Evolutionary conservation across 352 stramenopile species (phyloP).

Genomic region (Phytophthora colocasiae): DNA sequence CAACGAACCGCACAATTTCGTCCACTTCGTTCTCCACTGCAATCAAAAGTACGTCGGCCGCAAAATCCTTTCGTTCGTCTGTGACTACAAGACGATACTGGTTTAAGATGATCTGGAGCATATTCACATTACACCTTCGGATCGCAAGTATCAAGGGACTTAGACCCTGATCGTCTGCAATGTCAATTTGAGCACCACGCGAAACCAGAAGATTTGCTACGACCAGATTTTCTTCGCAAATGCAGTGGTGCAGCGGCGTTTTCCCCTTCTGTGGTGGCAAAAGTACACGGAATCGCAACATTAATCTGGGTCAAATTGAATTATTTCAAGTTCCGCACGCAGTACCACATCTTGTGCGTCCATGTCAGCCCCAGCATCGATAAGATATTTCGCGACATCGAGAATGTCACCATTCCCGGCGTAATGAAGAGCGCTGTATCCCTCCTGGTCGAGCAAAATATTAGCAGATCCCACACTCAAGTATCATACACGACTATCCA

Average conservation of each 20-base stretch:
- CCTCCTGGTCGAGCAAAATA: constrained; percentile 18
- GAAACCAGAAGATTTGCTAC: constrained; percentile 26
- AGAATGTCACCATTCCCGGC: constrained; percentile 22
- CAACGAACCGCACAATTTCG: constrained; percentile 21
- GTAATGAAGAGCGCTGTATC: constrained; percentile 23
- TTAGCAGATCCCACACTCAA: neutral
- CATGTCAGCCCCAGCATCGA: constrained; percentile 10
- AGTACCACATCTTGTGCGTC: constrained; percentile 24
- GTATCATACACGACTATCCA: neutral
- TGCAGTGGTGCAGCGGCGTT: constrained; percentile 31
- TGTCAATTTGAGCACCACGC: constrained; percentile 22
- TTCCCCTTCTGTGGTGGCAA: constrained; percentile 20
- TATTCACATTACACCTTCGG: constrained; percentile 8
- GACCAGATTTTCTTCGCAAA: constrained; percentile 24
- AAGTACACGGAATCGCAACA: neutral
- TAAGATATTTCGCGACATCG: constrained; percentile 21
- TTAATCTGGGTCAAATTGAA: neutral
- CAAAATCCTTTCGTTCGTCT: constrained; percentile 18
- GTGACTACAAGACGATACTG: constrained; percentile 31
- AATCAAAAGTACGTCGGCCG: constrained; percentile 7
- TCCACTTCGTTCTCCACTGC: constrained; percentile 17
- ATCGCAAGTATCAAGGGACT: constrained; percentile 22
- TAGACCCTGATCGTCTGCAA: constrained; percentile 3
- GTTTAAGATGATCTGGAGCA: constrained; percentile 38
- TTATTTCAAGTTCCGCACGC: too few relatives aligned